Conservation (phyloP, 352 stramenopile species). For the Blastocystis hominis region DNA sequence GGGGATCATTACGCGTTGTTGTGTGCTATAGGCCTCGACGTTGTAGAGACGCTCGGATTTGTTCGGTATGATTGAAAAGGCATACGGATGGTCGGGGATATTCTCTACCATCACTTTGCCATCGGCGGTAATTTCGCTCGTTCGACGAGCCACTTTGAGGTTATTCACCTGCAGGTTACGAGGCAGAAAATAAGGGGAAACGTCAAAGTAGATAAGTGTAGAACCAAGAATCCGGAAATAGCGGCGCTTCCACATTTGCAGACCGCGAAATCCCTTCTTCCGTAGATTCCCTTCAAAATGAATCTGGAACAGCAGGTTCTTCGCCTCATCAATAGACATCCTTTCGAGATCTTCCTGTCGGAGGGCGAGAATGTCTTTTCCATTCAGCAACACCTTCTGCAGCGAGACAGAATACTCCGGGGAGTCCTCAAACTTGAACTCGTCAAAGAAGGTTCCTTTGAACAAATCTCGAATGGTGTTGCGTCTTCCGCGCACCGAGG, state of each 20-base stretch:
- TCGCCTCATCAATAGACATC: conserved; percentile 33
- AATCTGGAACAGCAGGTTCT: conserved; percentile 2
- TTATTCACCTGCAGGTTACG: conserved; percentile 21
- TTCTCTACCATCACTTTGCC: conserved; percentile 56
- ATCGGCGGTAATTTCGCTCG: conserved; percentile 27
- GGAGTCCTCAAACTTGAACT: conserved; percentile 33
- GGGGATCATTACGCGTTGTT: not conserved
- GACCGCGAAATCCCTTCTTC: conserved; percentile 32
- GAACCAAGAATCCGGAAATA: conserved; percentile 5
- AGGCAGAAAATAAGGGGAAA: not conserved
- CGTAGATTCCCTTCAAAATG: conserved; percentile 1
- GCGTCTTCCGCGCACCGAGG: not conserved
- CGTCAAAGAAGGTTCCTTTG: conserved; percentile 14
- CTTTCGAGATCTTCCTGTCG: not conserved
- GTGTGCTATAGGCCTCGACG: conserved; percentile 37
- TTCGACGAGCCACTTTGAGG: not conserved
- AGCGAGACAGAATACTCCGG: conserved; percentile 6
- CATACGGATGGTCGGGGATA: conserved; percentile 10
- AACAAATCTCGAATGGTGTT: not conserved
- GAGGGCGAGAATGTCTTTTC: not conserved
- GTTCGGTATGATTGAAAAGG: conserved; percentile 33
- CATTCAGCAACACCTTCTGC: not conserved
- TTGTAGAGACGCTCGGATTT: conserved; percentile 12
- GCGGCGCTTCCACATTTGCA: conserved; percentile 50
- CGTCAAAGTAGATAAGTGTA: conserved; percentile 28